A percentile compares a stretch with the other conserved stretches of the same genome.
Evolutionary conservation across 129 eudicot genomes (phyloP).

Genomic region (Centrapalus pauciflorus): DNA sequence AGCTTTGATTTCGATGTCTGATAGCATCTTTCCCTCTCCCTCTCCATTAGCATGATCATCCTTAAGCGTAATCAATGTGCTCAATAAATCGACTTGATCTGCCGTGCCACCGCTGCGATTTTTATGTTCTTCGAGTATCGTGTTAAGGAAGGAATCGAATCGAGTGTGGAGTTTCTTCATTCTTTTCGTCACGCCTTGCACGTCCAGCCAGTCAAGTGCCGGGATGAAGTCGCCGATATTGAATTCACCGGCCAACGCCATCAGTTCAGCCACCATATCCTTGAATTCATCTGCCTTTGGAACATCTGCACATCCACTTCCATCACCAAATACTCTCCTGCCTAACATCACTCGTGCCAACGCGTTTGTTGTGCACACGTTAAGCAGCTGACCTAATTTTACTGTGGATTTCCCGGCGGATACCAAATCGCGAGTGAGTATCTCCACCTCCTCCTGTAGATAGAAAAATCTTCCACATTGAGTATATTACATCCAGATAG

Average conservation of each 20-base stretch:
- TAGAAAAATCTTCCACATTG: not conserved
- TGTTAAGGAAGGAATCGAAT: constrained; percentile 56
- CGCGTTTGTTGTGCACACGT: constrained; percentile 84
- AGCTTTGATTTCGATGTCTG: constrained; percentile 77
- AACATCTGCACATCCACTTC: constrained; percentile 35
- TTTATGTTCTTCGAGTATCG: constrained; percentile 60
- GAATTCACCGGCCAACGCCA: constrained; percentile 77
- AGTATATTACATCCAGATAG: not conserved
- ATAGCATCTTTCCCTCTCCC: constrained; percentile 50
- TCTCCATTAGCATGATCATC: constrained; percentile 48
- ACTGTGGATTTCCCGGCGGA: constrained; percentile 34
- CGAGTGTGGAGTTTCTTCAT: constrained; percentile 79
- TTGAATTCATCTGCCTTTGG: constrained; percentile 71
- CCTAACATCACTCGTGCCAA: constrained; percentile 76
- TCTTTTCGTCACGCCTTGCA: constrained; percentile 61
- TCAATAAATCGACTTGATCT: constrained; percentile 42
- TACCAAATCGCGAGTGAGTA: constrained; percentile 44
- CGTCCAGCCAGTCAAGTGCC: constrained; percentile 53
- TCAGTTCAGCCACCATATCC: constrained; percentile 85
- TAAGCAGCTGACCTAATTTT: constrained; percentile 52
- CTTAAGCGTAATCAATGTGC: constrained; percentile 47
- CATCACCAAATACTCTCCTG: constrained; percentile 58
- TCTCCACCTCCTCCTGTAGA: constrained; percentile 66
- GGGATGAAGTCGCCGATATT: constrained; percentile 89
- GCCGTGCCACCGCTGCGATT: not conserved